phyloP scores from a whole-genome alignment of 257 asterid species.

The Solanum peruvianum region DNA sequence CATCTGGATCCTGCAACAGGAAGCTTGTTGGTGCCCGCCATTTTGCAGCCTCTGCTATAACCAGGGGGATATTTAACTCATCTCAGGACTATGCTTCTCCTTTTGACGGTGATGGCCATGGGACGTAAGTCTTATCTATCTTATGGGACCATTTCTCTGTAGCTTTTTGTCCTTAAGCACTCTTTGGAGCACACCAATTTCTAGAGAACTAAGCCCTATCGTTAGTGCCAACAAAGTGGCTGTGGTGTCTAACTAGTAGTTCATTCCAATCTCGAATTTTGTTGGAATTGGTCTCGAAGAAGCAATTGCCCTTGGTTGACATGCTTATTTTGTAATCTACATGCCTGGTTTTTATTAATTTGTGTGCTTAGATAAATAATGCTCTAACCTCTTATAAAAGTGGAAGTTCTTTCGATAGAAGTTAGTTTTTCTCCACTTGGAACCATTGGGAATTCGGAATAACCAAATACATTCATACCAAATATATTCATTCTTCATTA shows the following conservation, averaged over 20 bases:
- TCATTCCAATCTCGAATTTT: neutral
- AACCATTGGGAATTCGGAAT: neutral
- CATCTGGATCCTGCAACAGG: constrained; percentile 96
- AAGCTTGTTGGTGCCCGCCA: constrained; percentile 97
- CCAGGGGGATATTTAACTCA: constrained; percentile 94
- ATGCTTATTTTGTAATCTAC: neutral
- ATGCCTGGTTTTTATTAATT: neutral
- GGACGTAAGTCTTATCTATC: constrained; percentile 61
- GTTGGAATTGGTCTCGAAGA: neutral
- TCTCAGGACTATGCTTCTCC: constrained; percentile 96
- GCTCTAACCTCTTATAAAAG: neutral
- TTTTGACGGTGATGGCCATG: constrained; percentile 93
- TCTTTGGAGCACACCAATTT: neutral
- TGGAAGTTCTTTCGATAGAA: neutral
- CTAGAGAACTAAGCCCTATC: neutral
- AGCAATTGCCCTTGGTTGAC: neutral
- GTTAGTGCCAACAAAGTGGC: neutral
- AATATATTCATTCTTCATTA: neutral
- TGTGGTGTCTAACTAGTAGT: neutral
- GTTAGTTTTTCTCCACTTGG: neutral
- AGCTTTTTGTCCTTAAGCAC: neutral
- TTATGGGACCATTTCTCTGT: neutral
- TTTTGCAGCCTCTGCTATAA: constrained; percentile 97
- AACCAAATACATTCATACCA: neutral
- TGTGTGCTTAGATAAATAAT: neutral